Percentiles rank a stretch among this genome's conserved stretches.
Evolutionary conservation across 495 filamentous ascomycete species (phyloP).

Genomic region (Bacidia gigantensis): DNA sequence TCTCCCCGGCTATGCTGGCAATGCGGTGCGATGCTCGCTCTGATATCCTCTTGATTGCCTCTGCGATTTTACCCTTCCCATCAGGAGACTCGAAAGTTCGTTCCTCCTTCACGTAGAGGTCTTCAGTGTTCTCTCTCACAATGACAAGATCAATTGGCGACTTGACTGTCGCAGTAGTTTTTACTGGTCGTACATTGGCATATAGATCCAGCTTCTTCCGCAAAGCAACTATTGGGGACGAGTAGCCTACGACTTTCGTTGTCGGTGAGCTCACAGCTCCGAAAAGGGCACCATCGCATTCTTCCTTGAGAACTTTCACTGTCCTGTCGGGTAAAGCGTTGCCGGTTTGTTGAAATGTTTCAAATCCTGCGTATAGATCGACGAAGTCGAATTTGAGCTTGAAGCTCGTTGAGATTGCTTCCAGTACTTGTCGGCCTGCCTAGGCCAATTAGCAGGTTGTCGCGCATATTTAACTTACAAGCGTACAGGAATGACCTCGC

Average conservation of each 20-base stretch:
- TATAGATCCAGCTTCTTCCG: constrained; percentile 91
- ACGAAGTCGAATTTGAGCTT: constrained; percentile 87
- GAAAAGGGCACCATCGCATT: constrained; percentile 93
- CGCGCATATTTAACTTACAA: neutral
- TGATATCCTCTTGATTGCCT: constrained; percentile 94
- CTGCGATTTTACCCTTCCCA: constrained; percentile 66
- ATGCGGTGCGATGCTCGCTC: constrained; percentile 71
- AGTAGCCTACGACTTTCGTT: constrained; percentile 83
- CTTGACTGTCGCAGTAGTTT: constrained; percentile 50
- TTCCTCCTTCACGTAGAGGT: constrained; percentile 98
- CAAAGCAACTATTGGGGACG: constrained; percentile 90
- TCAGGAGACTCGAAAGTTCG: constrained; percentile 56
- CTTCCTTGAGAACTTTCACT: constrained; percentile 65
- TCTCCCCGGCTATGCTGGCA: constrained; percentile 84
- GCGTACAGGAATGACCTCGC: constrained; percentile 80
- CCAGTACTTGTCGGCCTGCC: constrained; percentile 79
- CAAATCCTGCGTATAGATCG: constrained; percentile 82
- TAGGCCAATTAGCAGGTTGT: constrained; percentile 16
- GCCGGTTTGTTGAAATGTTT: constrained; percentile 80
- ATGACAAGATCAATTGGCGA: constrained; percentile 88
- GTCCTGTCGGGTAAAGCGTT: constrained; percentile 80
- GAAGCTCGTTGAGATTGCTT: constrained; percentile 70
- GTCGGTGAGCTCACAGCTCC: constrained; percentile 89
- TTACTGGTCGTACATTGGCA: constrained; percentile 95
- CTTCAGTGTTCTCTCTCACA: constrained; percentile 96